These are phyloP conservation scores for Eucalyptus melliodora DNA, from an alignment of 345 rosid genomes.

Conservation along the genomic window DNA sequence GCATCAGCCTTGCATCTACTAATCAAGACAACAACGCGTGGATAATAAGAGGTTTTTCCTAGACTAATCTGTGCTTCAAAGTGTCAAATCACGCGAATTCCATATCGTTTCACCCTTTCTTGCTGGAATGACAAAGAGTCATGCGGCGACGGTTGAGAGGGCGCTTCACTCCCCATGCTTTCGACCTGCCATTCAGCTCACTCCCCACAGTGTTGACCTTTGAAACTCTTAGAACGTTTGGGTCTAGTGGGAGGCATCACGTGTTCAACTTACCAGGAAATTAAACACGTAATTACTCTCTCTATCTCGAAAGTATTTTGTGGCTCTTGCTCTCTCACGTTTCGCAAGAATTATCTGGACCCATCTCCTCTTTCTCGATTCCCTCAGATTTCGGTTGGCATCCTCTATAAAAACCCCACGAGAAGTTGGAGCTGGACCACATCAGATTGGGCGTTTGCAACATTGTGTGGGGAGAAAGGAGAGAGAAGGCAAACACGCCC, in stretches of 20 bases:
- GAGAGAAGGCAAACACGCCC: background rate
- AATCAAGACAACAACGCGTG: no score
- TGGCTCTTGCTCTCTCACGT: background rate
- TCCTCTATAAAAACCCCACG: background rate
- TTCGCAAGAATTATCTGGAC: background rate
- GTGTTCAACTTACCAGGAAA: background rate
- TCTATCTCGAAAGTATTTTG: background rate
- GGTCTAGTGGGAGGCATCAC: background rate
- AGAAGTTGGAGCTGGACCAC: background rate
- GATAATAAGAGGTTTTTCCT: no score
- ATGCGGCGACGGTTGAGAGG: background rate
- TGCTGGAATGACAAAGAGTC: no score
- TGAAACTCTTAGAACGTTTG: background rate
- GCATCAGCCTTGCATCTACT: background rate
- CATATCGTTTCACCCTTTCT: background rate
- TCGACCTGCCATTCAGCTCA: conserved; percentile 8
- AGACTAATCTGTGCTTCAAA: no score
- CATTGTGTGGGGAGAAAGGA: background rate
- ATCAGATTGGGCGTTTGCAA: background rate
- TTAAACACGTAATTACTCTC: background rate
- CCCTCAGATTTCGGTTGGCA: background rate
- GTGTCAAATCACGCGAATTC: no score
- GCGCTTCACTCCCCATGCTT: background rate
- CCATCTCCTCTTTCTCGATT: background rate
- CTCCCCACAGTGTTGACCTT: background rate